Evolutionary conservation across 2,329 filamentous ascomycete genomes (phyloP), one percentile per base, ranked within the genome.

Genomic region (Parastagonospora nodorum): DNA sequence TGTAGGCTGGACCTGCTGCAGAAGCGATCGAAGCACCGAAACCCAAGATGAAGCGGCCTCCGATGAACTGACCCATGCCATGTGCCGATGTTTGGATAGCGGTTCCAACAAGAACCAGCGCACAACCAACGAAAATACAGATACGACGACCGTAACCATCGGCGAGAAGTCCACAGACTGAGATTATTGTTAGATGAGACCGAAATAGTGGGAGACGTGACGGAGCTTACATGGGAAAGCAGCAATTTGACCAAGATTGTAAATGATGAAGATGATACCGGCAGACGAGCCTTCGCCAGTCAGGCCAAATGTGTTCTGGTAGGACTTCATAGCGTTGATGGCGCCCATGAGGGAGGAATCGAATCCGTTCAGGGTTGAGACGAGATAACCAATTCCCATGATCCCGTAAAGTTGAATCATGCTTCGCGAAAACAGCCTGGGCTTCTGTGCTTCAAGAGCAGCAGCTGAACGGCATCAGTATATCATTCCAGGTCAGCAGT

Each of bases 1-100:
- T 80, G 56, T 84, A 85, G n/a, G 81, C 78, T 3, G 83, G 83
- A 1, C 78, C 82, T 2, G 82, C 81, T 10, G 80, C 78, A n/a
- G 79, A 78, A 2, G 81, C 81, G 46, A 87, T 82, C 1, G 78
- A 77, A 29, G 80, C 82, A 33, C 84, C 84, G 37, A 75, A 74
- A 2, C 73, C 73, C 33, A 75, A 68, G 4, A 75, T n/a, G 53
- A 75, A 75, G 14, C 73, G 61, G 11, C 73, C 73, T 10, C 59
- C 82, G 57, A 85, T 81, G 69, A 86, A 85, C 51, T 82, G 79
- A 8, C 71, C 74, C 33, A 73, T 75, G 19, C 60, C 63, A 43
- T 80, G 61, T 8, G 81, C 76, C n/a, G 81, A 75, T 1, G 74
- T 73, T 58, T 83, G 79, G 35, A 84, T 58, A 24, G 81, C 76